These are phyloP conservation scores for Diaporthe helianthi DNA, from an alignment of 2,329 filamentous ascomycete species.

Conservation along the genomic window DNA sequence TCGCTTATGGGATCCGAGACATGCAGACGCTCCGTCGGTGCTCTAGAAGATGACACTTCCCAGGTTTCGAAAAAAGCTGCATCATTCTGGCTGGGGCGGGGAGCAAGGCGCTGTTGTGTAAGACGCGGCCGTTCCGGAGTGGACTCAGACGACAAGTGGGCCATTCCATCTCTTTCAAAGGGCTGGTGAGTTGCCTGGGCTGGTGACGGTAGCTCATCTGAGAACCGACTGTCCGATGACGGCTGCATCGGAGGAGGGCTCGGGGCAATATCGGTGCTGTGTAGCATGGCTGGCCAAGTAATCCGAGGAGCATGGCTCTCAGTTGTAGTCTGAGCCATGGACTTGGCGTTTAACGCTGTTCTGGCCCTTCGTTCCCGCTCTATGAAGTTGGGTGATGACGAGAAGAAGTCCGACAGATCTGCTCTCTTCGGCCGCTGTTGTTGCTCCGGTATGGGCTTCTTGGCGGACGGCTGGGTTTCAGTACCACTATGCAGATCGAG, in stretches of 20 bases:
- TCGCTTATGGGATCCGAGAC: constrained; percentile 12
- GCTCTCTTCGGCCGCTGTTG: constrained; percentile 48
- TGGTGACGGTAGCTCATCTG: constrained; percentile 17
- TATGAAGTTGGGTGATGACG: constrained; percentile 52
- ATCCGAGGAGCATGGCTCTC: neutral
- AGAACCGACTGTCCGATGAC: neutral
- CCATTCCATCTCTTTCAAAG: neutral
- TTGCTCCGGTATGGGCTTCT: constrained; percentile 35
- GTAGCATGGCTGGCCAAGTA: constrained; percentile 1
- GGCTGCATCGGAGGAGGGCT: neutral
- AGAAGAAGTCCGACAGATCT: constrained; percentile 64
- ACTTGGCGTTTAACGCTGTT: constrained; percentile 12
- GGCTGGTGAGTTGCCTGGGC: constrained; percentile 2
- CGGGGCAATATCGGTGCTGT: neutral
- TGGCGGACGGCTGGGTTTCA: constrained; percentile 43
- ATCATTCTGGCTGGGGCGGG: constrained; percentile 21
- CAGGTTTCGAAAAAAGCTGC: constrained; percentile 30
- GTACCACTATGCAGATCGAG: constrained; percentile 28
- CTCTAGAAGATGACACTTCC: constrained; percentile 27
- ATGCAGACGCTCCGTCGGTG: constrained; percentile 16
- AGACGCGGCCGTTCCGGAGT: constrained; percentile 23
- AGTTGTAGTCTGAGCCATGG: constrained; percentile 3
- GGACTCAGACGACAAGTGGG: neutral
- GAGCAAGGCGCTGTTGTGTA: neutral
- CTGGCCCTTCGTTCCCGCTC: constrained; percentile 32